Evolutionary conservation across 1,139 yeast species (phyloP), one percentile per base, ranked within the genome.

Genomic region (Candida sanyaensis): DNA sequence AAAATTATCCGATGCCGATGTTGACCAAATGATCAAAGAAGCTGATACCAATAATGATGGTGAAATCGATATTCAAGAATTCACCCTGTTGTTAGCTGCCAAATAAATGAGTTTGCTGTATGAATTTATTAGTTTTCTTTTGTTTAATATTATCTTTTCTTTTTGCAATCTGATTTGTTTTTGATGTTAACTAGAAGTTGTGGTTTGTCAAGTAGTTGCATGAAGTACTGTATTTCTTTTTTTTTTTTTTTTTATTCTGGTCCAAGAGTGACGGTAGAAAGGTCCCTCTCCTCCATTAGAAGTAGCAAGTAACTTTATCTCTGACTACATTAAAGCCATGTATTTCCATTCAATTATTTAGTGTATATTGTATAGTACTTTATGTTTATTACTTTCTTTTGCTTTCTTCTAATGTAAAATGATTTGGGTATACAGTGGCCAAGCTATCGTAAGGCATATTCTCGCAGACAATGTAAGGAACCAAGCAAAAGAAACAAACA

Each of bases 31-130:
- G 97, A 83, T 93, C 65, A 83, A 88, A 64, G 99, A 93, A 66
- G 98, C 97, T 50, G 96, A 88, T 65, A 87, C 93, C 57, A 93
- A 92, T 69, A 92, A 95, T 55, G 96, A 93, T 59, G 98, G 98
- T 49, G 96, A 88, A 70, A 93, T 93, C 64, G 95, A 92, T 69
- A 93, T 93, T 68, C 91, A 88, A 65, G 99, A 93, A 72, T 93
- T 93, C 68, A 95, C 95, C 55, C 87, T 86, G 58, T 79, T 88
- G 61, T 78, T 88, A 66, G 72, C 79, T 48, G 77, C 80, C 47
- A 75, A 75, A 64, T 75, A 68, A 53, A 37, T 42, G 28, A 39
- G 5, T 36, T 4, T 5, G 10, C 11, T 26, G 37, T 30, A 31
- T 38, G 38, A 24, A 21, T 32, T 12, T 23, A 24, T 26, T 32